These are phyloP conservation scores for Paramecium bursaria DNA, from an alignment of 73 alveolate genomes.

Conservation along the genomic window DNA sequence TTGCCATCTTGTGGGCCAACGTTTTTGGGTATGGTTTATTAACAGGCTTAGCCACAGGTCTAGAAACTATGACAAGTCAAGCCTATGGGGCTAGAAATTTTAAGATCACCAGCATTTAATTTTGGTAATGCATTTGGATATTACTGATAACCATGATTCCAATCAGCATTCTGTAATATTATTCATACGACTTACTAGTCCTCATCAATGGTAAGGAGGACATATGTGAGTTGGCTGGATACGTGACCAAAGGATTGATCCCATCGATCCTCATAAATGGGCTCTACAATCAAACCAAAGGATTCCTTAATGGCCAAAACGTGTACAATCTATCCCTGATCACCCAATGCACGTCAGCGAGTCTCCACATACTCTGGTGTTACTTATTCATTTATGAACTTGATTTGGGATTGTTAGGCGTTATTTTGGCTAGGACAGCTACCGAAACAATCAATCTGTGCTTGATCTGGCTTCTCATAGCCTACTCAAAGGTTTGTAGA, in stretches of 20 bases:
- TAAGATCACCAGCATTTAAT: constrained; percentile 12
- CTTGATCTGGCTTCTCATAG: background rate
- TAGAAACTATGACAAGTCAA: constrained; percentile 29
- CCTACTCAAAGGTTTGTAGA: background rate
- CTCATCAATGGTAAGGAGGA: constrained; percentile 5
- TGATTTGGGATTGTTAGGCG: constrained; percentile 23
- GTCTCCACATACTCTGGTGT: background rate
- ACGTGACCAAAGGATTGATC: background rate
- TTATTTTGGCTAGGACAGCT: constrained; percentile 16
- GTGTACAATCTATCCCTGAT: constrained; percentile 8
- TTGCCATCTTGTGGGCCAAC: constrained; percentile 44
- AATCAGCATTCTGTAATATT: background rate
- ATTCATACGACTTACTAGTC: constrained; percentile 1
- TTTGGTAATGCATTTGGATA: constrained; percentile 7
- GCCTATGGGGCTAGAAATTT: constrained; percentile 22
- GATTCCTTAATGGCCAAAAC: constrained; percentile 29
- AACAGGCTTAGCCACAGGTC: constrained; percentile 39
- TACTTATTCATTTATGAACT: background rate
- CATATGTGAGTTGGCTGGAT: constrained; percentile 1
- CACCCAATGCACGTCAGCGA: constrained; percentile 13
- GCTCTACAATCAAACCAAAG: background rate
- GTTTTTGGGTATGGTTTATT: constrained; percentile 21
- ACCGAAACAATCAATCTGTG: constrained; percentile 36
- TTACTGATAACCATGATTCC: constrained; percentile 23
- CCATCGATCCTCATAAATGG: constrained; percentile 26